These are phyloP conservation scores for Panicum virgatum DNA, from an alignment of 202 grass and related monocot species.

Conservation along the genomic window DNA sequence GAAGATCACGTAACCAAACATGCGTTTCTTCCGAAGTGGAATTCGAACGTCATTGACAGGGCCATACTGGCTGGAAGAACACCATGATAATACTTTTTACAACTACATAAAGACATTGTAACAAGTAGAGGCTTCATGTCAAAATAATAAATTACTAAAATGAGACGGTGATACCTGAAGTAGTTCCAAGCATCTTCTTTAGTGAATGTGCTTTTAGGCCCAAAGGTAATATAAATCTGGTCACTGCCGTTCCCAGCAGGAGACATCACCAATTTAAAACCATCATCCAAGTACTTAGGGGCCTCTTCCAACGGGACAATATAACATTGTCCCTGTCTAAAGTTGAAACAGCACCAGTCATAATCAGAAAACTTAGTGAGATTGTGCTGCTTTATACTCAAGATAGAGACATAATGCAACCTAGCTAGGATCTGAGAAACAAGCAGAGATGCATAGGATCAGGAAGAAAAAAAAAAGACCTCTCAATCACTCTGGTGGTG, in stretches of 20 bases:
- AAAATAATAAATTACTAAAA: background rate
- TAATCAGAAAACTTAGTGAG: background rate
- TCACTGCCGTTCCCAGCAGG: slow-evolving; percentile 12
- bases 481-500: slow-evolving; percentile 42
- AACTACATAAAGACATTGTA: background rate
- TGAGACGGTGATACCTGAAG: slow-evolving; percentile 52
- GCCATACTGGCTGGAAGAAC: slow-evolving; percentile 51
- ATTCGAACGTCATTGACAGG: slow-evolving; percentile 51
- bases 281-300: slow-evolving; percentile 34
- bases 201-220: slow-evolving; percentile 44
- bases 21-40: slow-evolving; percentile 28
- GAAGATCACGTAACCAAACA: slow-evolving; percentile 77
- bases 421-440: background rate
- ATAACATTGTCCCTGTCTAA: slow-evolving; percentile 41
- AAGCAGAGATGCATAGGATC: background rate
- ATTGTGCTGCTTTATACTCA: background rate
- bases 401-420: background rate
- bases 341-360: slow-evolving; percentile 21
- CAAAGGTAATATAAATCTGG: slow-evolving; percentile 62
- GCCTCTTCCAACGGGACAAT: slow-evolving; percentile 51
- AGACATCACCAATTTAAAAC: slow-evolving; percentile 16
- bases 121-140: background rate
- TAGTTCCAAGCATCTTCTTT: slow-evolving; percentile 40
- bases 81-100: background rate
- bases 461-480: slow-evolving; percentile 19